Evolutionary conservation across 306 rosid species (phyloP), one percentile per base, ranked within the genome.

Genomic region (Hippophae rhamnoides): DNA sequence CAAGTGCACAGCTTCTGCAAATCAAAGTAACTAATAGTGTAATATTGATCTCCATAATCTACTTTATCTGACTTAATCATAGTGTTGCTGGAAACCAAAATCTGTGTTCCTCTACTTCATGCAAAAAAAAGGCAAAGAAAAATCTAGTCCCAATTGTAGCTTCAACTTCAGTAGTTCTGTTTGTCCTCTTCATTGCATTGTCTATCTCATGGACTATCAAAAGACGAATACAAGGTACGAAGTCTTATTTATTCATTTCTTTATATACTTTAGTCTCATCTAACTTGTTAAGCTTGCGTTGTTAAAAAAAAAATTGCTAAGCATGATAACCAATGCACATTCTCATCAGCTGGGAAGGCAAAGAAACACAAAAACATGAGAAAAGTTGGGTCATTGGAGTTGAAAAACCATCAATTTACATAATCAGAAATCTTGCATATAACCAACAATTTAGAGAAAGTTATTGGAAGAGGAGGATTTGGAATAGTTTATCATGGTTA

Each of bases 381-480:
- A 12, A 48, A n/a, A 43, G 25, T 49, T 5, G 77, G 60, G 46
- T 66, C 72, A 42, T 18, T 72, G 57, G 59, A 66, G 26, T 46
- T 25, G 40, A 61, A 42, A 25, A 72, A 56, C 9, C 62, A 72
- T 13, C 58, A 48, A 49, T 68, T 60, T 61, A 26, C 43, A 0
- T 72, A 65, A 38, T 55, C 72, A 3, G 54, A 72, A 50, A 60
- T 72, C 23, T n/a, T 1, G 8, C 42, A 14, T 25, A 72, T 72
- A 0, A 72, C 72, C 13, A 72, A 72, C 60, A 49, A 66, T 68
- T 72, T 72, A 2, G 64, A 66, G 49, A 60, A n/a, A 14, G 25
- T 47, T 43, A 60, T 72, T 2, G 77, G 68, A 10, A 63, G 31
- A 41, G 77, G 77, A 54, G 68, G 68, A 54, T 72, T 72, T 18